Evolutionary conservation across 176 grass and related monocot species (phyloP), one percentile per base, ranked within the genome.

Genomic region (Puccinellia tenuiflora): DNA sequence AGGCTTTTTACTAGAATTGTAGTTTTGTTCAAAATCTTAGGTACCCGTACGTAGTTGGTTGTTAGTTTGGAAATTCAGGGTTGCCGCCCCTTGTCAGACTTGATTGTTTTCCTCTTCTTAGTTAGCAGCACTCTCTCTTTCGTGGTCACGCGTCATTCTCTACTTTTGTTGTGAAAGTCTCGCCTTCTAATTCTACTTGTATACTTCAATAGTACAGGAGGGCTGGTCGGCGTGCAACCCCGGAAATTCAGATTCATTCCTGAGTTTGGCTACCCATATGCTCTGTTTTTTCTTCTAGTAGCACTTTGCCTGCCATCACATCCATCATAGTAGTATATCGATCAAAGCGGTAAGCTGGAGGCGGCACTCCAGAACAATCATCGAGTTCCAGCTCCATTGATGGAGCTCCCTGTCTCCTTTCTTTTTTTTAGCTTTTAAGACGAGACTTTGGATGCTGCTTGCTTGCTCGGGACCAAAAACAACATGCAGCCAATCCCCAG

Each of bases 371-470:
- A 78, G 57, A 90, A 83, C 79, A 79, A 83, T 81, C 57, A 90
- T 90, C 79, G 38, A 83, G 82, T 79, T 90, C 84, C 88, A 90
- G 84, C 79, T 65, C 57, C 57, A 86, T 75, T 83, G 84, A 86
- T 90, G 79, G 84, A 90, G 67, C 75, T 86, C 79, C 75, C 50
- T 86, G 84, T 83, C 56, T 60, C 84, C 82, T 88, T 63, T 63
- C 3, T 24, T 18, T 63, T 59, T 88, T 22, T 15, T 4, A 68
- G 75, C 84, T 86, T 90, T 90, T 79, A 74, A 67, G 72, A 83
- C 26, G 79, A 57, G 84, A 83, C 84, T 86, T 90, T 86, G 84
- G 84, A 83, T 90, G 84, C 88, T 79, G 84, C 84, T 25, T 4
- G 37, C 40, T 46, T 40, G 79, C 52, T 40, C 30, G 84, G 88